Conservation (phyloP, 768 basidiomycete genomes). For the Udeniomyces megalosporus region DNA sequence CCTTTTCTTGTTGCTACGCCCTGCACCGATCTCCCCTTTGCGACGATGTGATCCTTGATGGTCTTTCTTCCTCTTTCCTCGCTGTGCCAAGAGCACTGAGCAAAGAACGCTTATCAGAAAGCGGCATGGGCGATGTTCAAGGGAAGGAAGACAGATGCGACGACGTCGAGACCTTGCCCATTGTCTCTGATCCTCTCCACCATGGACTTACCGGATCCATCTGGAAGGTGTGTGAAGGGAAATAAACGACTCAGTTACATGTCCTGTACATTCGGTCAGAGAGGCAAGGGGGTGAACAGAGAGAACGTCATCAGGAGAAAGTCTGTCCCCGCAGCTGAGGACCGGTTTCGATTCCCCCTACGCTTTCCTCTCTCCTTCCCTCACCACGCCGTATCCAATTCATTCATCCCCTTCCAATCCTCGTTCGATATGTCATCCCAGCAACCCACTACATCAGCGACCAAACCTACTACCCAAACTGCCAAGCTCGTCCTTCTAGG, state of each 20-base stretch:
- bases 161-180: neutral
- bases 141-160: slow-evolving; percentile 50
- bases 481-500: slow-evolving; percentile 83
- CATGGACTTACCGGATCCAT: slow-evolving; percentile 30
- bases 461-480: neutral
- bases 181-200: neutral
- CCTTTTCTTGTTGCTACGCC: slow-evolving; percentile 35
- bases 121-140: slow-evolving; percentile 72
- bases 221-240: too few species aligned
- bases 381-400: slow-evolving; percentile 53
- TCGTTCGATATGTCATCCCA: neutral
- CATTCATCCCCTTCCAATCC: neutral
- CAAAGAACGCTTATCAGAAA: slow-evolving; percentile 51
- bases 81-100: slow-evolving; percentile 59
- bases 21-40: neutral
- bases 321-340: too few species aligned
- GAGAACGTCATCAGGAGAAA: too few species aligned
- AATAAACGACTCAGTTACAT: slow-evolving; percentile 30
- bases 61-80: neutral
- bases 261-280: slow-evolving; percentile 32
- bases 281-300: too few species aligned
- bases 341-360: slow-evolving; percentile 68
- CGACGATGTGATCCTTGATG: neutral
- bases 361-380: slow-evolving; percentile 81
- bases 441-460: neutral